Conservation (phyloP, 805 yeast species). For the Ascoidea asiatica region DNA sequence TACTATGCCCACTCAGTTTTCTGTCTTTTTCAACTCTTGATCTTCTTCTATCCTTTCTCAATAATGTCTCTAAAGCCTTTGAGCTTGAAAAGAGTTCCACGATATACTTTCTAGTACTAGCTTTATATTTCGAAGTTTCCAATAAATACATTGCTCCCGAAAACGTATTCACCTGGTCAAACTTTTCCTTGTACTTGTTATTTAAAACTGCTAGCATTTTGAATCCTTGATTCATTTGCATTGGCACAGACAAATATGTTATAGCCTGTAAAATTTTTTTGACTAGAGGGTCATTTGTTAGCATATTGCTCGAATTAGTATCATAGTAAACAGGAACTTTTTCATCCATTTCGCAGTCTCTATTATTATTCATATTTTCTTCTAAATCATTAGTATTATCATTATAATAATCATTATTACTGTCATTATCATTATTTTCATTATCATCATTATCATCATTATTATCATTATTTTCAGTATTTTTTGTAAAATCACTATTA, state of each 20-base stretch:
- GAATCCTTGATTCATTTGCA: constrained; percentile 5
- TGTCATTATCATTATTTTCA: neutral
- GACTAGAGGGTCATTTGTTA: constrained; percentile 3
- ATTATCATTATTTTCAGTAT: neutral
- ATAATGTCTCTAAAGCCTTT: constrained; percentile 7
- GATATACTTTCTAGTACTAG: constrained; percentile 5
- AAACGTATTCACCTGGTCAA: constrained; percentile 6
- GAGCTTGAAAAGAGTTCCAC: constrained; percentile 7
- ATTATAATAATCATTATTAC: neutral
- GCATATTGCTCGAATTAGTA: neutral
- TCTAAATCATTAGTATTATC: neutral
- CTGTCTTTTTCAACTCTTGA: neutral
- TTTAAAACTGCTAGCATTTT: constrained; percentile 6
- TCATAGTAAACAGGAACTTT: neutral
- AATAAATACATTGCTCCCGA: constrained; percentile 18
- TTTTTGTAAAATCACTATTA: neutral
- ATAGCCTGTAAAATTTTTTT: constrained; percentile 6
- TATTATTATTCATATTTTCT: neutral
- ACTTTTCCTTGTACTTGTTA: constrained; percentile 6
- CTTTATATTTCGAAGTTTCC: constrained; percentile 21
- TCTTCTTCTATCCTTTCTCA: constrained; percentile 6
- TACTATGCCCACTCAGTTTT: no score
- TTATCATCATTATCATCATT: neutral
- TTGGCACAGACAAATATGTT: constrained; percentile 3
- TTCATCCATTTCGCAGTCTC: neutral